These are phyloP conservation scores for Tolypocladium nubicola DNA, from an alignment of 2,329 filamentous ascomycete genomes.

Conservation along the genomic window DNA sequence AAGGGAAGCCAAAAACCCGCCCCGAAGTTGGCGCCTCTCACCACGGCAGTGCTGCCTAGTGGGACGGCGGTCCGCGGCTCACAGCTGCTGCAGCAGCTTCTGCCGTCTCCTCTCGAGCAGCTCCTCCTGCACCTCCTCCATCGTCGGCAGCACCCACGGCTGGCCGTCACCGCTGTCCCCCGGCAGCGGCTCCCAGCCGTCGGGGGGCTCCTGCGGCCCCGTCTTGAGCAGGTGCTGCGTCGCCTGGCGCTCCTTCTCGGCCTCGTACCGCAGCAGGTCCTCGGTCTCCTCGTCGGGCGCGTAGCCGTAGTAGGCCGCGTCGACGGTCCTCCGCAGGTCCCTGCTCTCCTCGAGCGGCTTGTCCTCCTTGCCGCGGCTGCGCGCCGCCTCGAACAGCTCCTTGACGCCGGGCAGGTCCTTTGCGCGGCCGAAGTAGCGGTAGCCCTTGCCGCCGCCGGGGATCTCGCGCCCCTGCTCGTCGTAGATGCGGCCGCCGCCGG, in stretches of 20 bases:
- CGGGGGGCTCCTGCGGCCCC: conserved; percentile 44
- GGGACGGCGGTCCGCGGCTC: conserved; percentile 2
- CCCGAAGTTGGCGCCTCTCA: not conserved
- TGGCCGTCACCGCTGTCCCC: conserved; percentile 78
- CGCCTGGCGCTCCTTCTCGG: conserved; percentile 72
- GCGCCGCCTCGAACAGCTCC: conserved; percentile 81
- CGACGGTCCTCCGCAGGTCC: conserved; percentile 65
- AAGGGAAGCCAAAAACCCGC: not conserved
- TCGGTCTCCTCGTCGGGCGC: conserved; percentile 87
- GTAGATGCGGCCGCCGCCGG: conserved; percentile 54
- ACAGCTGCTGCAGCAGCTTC: conserved; percentile 75
- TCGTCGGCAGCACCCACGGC: conserved; percentile 71
- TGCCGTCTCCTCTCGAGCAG: conserved; percentile 75
- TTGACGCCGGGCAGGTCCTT: conserved; percentile 88
- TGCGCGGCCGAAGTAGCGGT: conserved; percentile 88
- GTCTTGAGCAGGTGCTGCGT: conserved; percentile 54
- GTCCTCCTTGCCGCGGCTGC: conserved; percentile 42
- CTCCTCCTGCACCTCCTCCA: conserved; percentile 91
- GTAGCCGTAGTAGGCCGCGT: conserved; percentile 94
- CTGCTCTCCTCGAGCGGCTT: conserved; percentile 55
- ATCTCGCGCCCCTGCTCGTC: conserved; percentile 66
- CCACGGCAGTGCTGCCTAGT: not conserved
- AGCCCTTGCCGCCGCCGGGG: conserved; percentile 71
- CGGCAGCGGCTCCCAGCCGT: conserved; percentile 75
- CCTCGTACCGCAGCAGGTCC: conserved; percentile 69